Percentiles rank a stretch among this genome's conserved stretches.
Conservation (phyloP, 1,284 basidiomycete species). For the Phlebopus sp. region DNA sequence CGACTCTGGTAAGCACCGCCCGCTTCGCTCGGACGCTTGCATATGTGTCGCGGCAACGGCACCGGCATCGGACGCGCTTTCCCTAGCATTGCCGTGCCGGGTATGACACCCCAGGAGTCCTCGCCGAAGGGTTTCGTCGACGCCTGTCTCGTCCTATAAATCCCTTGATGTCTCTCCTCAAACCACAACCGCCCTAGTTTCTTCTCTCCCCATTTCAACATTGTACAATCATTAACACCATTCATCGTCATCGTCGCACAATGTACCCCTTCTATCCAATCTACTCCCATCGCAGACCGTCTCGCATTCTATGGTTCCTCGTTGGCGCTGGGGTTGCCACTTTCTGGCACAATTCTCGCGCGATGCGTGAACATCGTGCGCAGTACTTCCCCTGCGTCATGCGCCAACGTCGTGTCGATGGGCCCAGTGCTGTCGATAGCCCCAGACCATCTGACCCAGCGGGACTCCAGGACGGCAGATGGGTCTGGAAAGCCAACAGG, state of each 20-base stretch:
- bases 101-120: too few species aligned
- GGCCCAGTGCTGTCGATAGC: conserved; percentile 1
- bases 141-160: conserved; percentile 9
- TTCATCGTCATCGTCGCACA: background rate
- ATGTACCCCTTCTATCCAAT: conserved; percentile 38
- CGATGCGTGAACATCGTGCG: conserved; percentile 26
- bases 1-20: background rate
- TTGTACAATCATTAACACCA: conserved; percentile 2
- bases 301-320: conserved; percentile 65
- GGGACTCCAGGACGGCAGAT: conserved; percentile 7
- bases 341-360: conserved; percentile 38
- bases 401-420: conserved; percentile 15
- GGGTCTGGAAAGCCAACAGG: conserved; percentile 4
- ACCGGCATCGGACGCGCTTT: conserved; percentile 1
- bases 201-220: background rate
- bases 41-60: conserved; percentile 16
- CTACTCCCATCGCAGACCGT: conserved; percentile 41
- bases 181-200: conserved; percentile 1
- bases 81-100: background rate
- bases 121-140: conserved; percentile 24
- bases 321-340: conserved; percentile 55
- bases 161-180: background rate
- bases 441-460: conserved; percentile 1
- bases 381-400: conserved; percentile 27
- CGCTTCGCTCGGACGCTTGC: background rate